A percentile compares a stretch with the other conserved stretches of the same genome.
Evolutionary conservation across 345 rosid species (phyloP).

Genomic region (Corymbia maculata): DNA sequence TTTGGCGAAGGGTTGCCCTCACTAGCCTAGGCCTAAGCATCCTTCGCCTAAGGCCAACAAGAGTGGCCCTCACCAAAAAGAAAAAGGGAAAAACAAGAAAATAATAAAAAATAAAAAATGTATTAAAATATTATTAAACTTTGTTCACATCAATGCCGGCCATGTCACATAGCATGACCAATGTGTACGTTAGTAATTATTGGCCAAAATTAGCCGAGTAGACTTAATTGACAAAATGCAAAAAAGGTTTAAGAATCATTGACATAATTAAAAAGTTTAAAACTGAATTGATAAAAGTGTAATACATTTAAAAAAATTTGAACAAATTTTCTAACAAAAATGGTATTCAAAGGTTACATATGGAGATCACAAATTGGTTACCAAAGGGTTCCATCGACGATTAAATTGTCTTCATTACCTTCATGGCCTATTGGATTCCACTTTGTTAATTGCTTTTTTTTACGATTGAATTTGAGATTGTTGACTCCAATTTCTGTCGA

Average conservation of each 20-base stretch:
- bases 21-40: not conserved
- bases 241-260: too few species aligned
- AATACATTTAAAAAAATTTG: too few species aligned
- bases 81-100: too few species aligned
- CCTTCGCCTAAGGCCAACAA: not conserved
- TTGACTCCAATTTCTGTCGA: not conserved
- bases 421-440: not conserved
- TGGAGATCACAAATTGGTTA: not conserved
- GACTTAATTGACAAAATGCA: rapidly evolving
- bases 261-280: too few species aligned
- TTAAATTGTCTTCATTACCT: not conserved
- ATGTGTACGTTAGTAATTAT: too few species aligned
- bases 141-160: too few species aligned
- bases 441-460: too few species aligned
- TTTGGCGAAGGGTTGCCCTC: not conserved
- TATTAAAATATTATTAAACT: too few species aligned
- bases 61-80: not conserved
- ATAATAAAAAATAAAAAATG: too few species aligned
- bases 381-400: too few species aligned
- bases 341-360: not conserved
- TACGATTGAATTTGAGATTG: not conserved
- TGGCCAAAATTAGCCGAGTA: rapidly evolving
- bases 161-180: rapidly evolving
- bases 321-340: not conserved
- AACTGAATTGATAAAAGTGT: not conserved